A percentile compares a stretch with the other conserved stretches of the same genome.
Evolutionary conservation across 1,284 basidiomycete genomes (phyloP).

Genomic region (Leccinum griseonigrum): DNA sequence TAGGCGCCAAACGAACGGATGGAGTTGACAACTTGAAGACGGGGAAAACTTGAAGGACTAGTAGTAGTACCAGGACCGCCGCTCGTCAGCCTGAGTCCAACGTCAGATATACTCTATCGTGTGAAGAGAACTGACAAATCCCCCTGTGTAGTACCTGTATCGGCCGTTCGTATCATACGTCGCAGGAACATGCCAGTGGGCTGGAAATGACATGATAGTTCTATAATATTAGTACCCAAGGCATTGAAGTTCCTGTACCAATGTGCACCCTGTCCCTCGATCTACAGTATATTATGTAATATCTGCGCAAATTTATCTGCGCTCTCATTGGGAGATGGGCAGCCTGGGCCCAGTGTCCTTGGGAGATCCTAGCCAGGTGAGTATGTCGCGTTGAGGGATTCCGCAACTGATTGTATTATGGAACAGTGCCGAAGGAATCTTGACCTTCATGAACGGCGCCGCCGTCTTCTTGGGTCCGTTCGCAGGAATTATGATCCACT

Average conservation of each 20-base stretch:
- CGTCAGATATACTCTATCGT: conserved; percentile 7
- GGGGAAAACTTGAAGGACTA: conserved; percentile 65
- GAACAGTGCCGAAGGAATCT: conserved; percentile 44
- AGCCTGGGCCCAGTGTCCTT: conserved; percentile 34
- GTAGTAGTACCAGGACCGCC: conserved; percentile 53
- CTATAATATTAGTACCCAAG: too few species aligned
- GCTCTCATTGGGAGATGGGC: conserved; percentile 44
- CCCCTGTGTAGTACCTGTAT: conserved; percentile 58
- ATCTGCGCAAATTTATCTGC: conserved; percentile 49
- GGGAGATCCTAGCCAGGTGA: conserved; percentile 53
- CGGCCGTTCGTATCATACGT: conserved; percentile 70
- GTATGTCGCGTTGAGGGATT: neutral
- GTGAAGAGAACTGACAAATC: conserved; percentile 48
- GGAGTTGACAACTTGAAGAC: conserved; percentile 51
- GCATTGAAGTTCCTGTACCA: too few species aligned
- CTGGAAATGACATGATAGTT: too few species aligned
- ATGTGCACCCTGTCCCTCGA: too few species aligned
- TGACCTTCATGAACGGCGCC: conserved; percentile 66
- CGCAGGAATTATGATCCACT: conserved; percentile 66
- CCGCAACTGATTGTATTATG: neutral
- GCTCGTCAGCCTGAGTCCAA: conserved; percentile 23
- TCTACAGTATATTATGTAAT: too few species aligned
- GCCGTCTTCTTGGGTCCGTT: conserved; percentile 74
- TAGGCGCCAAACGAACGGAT: conserved; percentile 55
- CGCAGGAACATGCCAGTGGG: conserved; percentile 48